These are phyloP conservation scores for Nemania sp. DNA, from an alignment of 2,329 filamentous ascomycete species.

Conservation along the genomic window DNA sequence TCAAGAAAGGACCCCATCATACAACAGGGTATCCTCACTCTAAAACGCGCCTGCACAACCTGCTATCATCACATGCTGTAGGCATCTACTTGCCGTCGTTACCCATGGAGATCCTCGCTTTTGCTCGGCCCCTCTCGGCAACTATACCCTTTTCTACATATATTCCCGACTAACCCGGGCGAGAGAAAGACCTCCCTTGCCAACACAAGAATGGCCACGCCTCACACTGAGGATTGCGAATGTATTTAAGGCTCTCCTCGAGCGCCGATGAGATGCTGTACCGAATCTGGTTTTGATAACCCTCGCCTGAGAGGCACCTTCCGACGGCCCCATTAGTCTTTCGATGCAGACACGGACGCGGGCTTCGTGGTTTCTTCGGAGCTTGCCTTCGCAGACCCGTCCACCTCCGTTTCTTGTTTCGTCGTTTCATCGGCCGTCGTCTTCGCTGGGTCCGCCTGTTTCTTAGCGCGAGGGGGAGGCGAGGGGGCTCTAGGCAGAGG, in stretches of 20 bases:
- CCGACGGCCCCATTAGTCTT: constrained; percentile 29
- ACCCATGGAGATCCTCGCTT: constrained; percentile 12
- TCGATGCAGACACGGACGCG: constrained; percentile 29
- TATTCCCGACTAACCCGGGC: constrained; percentile 26
- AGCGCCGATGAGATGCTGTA: constrained; percentile 24
- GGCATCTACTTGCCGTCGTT: constrained; percentile 12
- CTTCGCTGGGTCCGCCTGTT: constrained; percentile 31
- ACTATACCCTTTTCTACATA: constrained; percentile 21
- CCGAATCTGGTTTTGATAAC: constrained; percentile 17
- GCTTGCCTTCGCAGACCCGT: constrained; percentile 33
- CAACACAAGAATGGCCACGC: constrained; percentile 30
- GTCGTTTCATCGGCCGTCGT: constrained; percentile 32
- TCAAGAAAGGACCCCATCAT: constrained; percentile 6
- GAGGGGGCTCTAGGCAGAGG: constrained; percentile 40
- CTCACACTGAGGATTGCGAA: constrained; percentile 29
- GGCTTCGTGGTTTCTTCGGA: constrained; percentile 32
- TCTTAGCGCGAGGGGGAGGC: constrained; percentile 39
- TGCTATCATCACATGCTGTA: constrained; percentile 18
- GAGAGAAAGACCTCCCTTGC: constrained; percentile 31
- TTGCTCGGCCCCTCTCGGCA: constrained; percentile 11
- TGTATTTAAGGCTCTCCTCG: constrained; percentile 26
- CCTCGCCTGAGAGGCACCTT: constrained; percentile 3
- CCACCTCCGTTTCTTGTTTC: constrained; percentile 30
- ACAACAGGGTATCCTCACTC: constrained; percentile 15
- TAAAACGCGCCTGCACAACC: constrained; percentile 14